Base-by-base conservation (phyloP, 202 grass and related monocot genomes). In the Musa balbisiana region DNA sequence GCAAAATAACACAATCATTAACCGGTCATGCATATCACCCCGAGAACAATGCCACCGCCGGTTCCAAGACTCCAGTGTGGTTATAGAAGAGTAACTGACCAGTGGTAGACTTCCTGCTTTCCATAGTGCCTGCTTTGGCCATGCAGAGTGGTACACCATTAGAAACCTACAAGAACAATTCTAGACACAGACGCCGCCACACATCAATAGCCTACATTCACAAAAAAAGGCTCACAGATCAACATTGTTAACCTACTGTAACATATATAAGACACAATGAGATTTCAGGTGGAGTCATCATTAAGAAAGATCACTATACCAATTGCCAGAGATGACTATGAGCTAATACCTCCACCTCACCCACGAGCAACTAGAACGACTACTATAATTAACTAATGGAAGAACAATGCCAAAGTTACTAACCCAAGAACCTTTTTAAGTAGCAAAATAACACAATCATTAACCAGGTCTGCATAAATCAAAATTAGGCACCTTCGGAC, bases 11-110 rank as follows among this genome's bases (percentile, higher is more conserved):
- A 43, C 33, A 8, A 43, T 43, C 33, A 43, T 43, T 43, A 43
- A 43, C 33, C 33, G n/a, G n/a, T n/a, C n/a, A n/a, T n/a, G n/a
- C n/a, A n/a, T n/a, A n/a, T n/a, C n/a, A n/a, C n/a, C 19, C 86
- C 93, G 20, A 74, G 20, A 68, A 89, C 71, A 77, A n/a, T 97
- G 93, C 86, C 90, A 97, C 69, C 73, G 72, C 49, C 66, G 73
- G 51, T 91, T n/a, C 86, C 15, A 97, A 76, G 82, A 84, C 62
- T 12, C 82, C 49, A 58, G 90, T 97, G 29, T 69, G 76, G 67
- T 87, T 87, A 52, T 91, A 91, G 79, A 97, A 97, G 78, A 89
- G 69, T 51, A 97, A 21, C 55, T 93, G 88, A 2, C 83, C 55
- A 91, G 80, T 66, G 86, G 83, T 71, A 93, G 71, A 73, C 78